A percentile compares a stretch with the other conserved stretches of the same genome.
These are phyloP conservation scores for Casuarina cunninghamiana DNA, from an alignment of 306 rosid species.

Conservation along the genomic window DNA sequence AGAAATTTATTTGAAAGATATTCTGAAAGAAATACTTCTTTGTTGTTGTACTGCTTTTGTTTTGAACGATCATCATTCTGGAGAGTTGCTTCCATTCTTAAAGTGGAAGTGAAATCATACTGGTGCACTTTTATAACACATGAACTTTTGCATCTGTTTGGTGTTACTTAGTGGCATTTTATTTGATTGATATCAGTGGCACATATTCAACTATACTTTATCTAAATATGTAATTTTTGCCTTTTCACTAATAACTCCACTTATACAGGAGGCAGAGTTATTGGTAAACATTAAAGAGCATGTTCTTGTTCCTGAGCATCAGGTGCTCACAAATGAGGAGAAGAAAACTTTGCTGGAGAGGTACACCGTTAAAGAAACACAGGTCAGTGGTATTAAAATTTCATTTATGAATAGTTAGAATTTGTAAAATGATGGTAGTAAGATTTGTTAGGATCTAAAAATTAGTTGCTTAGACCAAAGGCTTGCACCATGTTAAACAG, in stretches of 20 bases:
- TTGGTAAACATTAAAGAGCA: conserved; percentile 67
- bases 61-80: not conserved
- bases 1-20: not conserved
- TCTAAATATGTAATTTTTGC: not conserved
- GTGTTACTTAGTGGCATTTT: not conserved
- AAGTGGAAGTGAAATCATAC: not conserved
- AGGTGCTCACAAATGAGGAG: conserved; percentile 54
- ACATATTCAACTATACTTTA: not conserved
- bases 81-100: not conserved
- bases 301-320: conserved; percentile 78
- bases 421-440: not conserved
- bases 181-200: not conserved
- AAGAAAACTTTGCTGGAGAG: conserved; percentile 82
- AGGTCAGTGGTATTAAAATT: conserved; percentile 43
- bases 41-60: not conserved
- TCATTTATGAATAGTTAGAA: not conserved
- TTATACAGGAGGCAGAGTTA: conserved; percentile 74
- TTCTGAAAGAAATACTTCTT: not conserved
- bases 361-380: conserved; percentile 81
- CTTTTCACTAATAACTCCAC: not conserved
- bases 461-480: not conserved
- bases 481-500: not conserved
- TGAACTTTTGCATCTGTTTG: not conserved
- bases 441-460: not conserved
- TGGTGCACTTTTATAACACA: not conserved